Conservation (phyloP, 2,329 filamentous ascomycete species). For the Tolypocladium capitatum region DNA sequence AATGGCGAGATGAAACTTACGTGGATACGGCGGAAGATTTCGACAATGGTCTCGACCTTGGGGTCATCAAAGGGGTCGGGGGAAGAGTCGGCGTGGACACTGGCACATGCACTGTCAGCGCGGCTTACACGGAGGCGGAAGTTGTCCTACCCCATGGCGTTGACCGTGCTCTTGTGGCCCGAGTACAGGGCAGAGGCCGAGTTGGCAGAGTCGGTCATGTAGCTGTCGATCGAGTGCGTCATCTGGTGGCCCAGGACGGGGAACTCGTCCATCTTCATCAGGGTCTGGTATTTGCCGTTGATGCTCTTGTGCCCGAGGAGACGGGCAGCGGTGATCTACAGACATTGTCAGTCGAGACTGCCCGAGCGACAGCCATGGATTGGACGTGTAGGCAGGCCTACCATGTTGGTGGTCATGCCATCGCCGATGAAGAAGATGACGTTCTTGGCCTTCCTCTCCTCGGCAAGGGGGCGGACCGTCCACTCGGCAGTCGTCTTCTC, state of each 20-base stretch:
- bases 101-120: conserved; percentile 8
- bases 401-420: conserved; percentile 62
- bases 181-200: conserved; percentile 70
- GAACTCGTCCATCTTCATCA: conserved; percentile 69
- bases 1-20: conserved; percentile 25
- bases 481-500: conserved; percentile 62
- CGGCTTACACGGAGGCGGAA: too few species aligned
- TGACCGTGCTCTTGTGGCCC: conserved; percentile 74
- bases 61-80: conserved; percentile 65
- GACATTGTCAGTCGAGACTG: conserved; percentile 3
- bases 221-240: conserved; percentile 74
- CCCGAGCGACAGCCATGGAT: not conserved
- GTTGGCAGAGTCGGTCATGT: conserved; percentile 81
- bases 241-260: conserved; percentile 80
- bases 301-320: conserved; percentile 69
- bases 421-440: conserved; percentile 75
- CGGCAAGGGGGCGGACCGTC: conserved; percentile 58
- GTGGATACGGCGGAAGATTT: conserved; percentile 60
- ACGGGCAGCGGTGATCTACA: conserved; percentile 58
- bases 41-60: conserved; percentile 73
- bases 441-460: conserved; percentile 67
- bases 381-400: conserved; percentile 4
- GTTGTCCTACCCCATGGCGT: conserved; percentile 69
- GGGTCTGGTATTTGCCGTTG: conserved; percentile 71
- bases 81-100: conserved; percentile 66